A percentile compares a stretch with the other conserved stretches of the same genome.
Evolutionary conservation across 495 filamentous ascomycete genomes (phyloP).

Genomic region (Cercophora sp.): DNA sequence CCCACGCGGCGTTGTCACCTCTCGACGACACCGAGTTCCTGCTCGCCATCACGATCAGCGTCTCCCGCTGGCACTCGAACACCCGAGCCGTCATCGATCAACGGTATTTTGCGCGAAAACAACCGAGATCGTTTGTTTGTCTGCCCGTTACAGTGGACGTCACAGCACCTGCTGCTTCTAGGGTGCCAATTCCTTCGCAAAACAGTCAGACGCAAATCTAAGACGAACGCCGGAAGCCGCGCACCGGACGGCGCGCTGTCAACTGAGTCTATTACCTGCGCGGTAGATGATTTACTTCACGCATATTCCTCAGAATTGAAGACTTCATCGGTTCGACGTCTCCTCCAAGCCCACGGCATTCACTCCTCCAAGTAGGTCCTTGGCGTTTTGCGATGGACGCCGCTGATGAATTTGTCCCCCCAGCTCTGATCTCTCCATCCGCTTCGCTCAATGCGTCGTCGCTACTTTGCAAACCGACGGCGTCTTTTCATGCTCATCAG

Average conservation of each 20-base stretch:
- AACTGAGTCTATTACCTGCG: neutral
- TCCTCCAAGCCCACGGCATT: conserved; percentile 2
- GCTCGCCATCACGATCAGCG: neutral
- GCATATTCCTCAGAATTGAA: conserved; percentile 5
- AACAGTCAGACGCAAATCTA: conserved; percentile 3
- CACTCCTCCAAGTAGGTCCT: neutral
- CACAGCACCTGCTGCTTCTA: conserved; percentile 6
- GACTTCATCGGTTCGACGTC: neutral
- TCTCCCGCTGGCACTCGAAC: neutral
- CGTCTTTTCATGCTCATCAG: conserved; percentile 1
- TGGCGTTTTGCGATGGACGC: neutral
- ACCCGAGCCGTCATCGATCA: conserved; percentile 5
- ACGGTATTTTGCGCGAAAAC: conserved; percentile 6
- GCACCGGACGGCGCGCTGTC: neutral
- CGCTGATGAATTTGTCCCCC: neutral
- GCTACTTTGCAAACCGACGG: conserved; percentile 1
- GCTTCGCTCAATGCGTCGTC: conserved; percentile 4
- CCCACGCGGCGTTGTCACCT: neutral
- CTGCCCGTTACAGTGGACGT: conserved; percentile 4
- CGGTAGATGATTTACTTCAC: conserved; percentile 7
- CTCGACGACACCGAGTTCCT: neutral
- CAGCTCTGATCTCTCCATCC: conserved; percentile 4
- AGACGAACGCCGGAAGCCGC: conserved; percentile 1
- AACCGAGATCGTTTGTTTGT: conserved; percentile 5
- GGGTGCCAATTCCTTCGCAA: conserved; percentile 4